Evolutionary conservation across 495 filamentous ascomycete genomes (phyloP).

Genomic region (Xylona heveae): DNA sequence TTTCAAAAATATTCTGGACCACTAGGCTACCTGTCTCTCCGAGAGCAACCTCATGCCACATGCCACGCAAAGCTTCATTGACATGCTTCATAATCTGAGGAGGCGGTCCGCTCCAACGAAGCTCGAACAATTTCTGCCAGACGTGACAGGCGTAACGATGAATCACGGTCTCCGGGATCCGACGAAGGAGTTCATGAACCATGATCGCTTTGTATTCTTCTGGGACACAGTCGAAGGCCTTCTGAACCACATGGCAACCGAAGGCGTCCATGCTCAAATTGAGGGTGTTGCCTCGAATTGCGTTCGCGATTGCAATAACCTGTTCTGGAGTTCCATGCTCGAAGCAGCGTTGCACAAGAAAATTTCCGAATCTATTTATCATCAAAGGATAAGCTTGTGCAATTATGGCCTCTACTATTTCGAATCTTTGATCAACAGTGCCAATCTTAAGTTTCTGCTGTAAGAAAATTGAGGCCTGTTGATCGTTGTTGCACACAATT

Average conservation of each 20-base stretch:
- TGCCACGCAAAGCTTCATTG: slow-evolving; percentile 82
- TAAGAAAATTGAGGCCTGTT: slow-evolving; percentile 94
- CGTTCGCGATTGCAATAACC: slow-evolving; percentile 81
- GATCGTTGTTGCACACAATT: slow-evolving; percentile 97
- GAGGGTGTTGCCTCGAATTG: slow-evolving; percentile 86
- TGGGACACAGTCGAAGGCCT: slow-evolving; percentile 90
- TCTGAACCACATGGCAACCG: slow-evolving; percentile 94
- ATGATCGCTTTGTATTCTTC: slow-evolving; percentile 96
- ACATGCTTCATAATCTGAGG: slow-evolving; percentile 98
- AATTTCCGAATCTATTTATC: slow-evolving; percentile 97
- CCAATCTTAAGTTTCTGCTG: slow-evolving; percentile 98
- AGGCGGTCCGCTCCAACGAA: slow-evolving; percentile 84
- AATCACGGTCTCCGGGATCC: slow-evolving; percentile 93
- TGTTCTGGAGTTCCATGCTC: slow-evolving; percentile 94
- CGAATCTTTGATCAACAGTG: slow-evolving; percentile 85
- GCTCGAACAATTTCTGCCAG: slow-evolving; percentile 99
- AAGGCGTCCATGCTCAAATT: slow-evolving; percentile 95
- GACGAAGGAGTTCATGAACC: slow-evolving; percentile 88
- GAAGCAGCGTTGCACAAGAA: slow-evolving; percentile 93
- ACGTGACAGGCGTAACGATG: slow-evolving; percentile 98
- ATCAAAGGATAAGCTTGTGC: slow-evolving; percentile 89
- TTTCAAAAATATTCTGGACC: slow-evolving; percentile 98
- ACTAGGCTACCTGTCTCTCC: slow-evolving; percentile 95
- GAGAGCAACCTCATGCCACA: slow-evolving; percentile 97
- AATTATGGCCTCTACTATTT: slow-evolving; percentile 92